Percentiles rank a stretch among this genome's conserved stretches.
Conservation (phyloP, 2,329 filamentous ascomycete genomes). For the Davidsoniella eucalypti region DNA sequence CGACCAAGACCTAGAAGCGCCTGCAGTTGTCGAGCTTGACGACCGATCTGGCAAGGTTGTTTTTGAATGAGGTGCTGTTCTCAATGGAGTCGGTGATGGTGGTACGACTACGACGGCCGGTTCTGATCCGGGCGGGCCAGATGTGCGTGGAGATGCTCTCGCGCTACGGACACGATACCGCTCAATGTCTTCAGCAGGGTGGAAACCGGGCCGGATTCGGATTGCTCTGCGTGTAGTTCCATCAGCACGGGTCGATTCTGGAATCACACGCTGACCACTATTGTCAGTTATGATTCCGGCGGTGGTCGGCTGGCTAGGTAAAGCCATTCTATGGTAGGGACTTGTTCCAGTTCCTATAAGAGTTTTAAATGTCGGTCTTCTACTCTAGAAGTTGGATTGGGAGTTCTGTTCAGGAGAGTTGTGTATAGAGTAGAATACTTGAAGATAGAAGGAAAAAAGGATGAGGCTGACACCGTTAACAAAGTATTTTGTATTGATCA, state of each 20-base stretch:
- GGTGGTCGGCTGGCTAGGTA: background rate
- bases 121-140: background rate
- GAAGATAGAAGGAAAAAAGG: no score
- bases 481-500: no score
- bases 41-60: background rate
- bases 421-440: no score
- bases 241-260: constrained; percentile 70
- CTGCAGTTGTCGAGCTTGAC: background rate
- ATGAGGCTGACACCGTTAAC: no score
- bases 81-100: background rate
- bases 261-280: constrained; percentile 76
- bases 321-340: no score
- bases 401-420: no score
- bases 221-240: constrained; percentile 90
- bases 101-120: background rate
- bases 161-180: constrained; percentile 79
- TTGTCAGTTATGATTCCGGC: constrained; percentile 61
- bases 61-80: background rate
- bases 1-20: background rate
- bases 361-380: no score
- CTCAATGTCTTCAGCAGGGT: constrained; percentile 87
- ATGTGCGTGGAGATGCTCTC: constrained; percentile 4
- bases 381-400: no score
- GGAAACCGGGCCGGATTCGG: constrained; percentile 82
- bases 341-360: no score